Base-by-base conservation (phyloP, 441 rosid species). In the Erysimum pusillum region DNA sequence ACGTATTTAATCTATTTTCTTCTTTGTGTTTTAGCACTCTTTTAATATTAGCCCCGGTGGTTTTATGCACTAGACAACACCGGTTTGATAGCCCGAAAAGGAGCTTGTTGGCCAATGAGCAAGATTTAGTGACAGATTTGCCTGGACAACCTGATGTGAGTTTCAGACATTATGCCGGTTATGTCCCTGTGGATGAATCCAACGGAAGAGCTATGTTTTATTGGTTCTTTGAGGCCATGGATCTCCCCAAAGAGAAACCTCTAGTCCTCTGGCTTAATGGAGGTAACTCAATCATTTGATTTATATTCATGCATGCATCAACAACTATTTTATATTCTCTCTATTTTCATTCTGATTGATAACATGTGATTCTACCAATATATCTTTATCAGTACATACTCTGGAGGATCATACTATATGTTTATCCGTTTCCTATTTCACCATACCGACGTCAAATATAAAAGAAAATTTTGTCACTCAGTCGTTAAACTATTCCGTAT, bases 201-300 rank as follows among this genome's bases (percentile, higher is more conserved):
- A 87, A 86, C 36, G 90, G 87, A 54, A 81, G 98, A 75, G 89
- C 92, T 28, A 89, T 95, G 71, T 95, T 95, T 75, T 95, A 95
- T 73, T 95, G 99, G 98, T 91, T 95, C 84, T 90, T 81, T 63
- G 98, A 95, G 79, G 93, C 96, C 76, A 76, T 82, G 70, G 68
- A 81, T 53, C 81, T 69, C 28, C 90, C 98, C 41, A 85, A 87
- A 6, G 78, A 85, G 62, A 95, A 91, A 63, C 96, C 99, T 71
- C 78, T 95, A 22, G 99, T 93, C 60, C 89, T 95, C 38, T 95
- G 99, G 99, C 94, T 95, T 20, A 95, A 93, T 82, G 99, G 99
- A 86, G 99, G 99, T 95, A 88, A 59, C 32, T 3, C 31, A 58
- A 46, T 63, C 53, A 41, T 60, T 17, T 22, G 2, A 34, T 36